These are phyloP conservation scores for Fusarium sp. DNA, from an alignment of 2,329 filamentous ascomycete genomes.

Conservation along the genomic window DNA sequence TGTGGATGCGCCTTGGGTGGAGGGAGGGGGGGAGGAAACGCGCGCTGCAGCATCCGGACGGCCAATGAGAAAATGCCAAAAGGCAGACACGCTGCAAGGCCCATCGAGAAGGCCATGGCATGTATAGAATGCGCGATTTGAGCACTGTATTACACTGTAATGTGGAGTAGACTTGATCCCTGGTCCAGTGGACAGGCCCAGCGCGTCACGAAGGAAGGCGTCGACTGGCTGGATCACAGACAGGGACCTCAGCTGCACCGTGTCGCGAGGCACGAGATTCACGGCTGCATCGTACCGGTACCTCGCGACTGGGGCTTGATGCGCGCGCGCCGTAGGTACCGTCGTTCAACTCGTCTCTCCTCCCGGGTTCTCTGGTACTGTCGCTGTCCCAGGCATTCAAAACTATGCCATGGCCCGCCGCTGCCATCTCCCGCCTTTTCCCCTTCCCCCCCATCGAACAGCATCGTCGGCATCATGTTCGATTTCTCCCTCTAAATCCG, in stretches of 20 bases:
- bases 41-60: constrained; percentile 31
- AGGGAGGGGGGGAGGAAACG: constrained; percentile 33
- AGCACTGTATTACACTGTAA: constrained; percentile 33
- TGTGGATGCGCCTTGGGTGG: constrained; percentile 27
- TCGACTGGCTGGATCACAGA: constrained; percentile 28
- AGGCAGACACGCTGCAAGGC: constrained; percentile 41
- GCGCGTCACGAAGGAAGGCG: background rate
- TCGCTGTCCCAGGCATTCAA: constrained; percentile 47
- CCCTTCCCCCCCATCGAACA: constrained; percentile 63
- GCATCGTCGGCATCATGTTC: constrained; percentile 65
- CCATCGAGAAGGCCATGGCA: constrained; percentile 33
- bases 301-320: constrained; percentile 9
- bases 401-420: constrained; percentile 52
- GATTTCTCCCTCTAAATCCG: constrained; percentile 63
- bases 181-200: constrained; percentile 20
- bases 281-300: constrained; percentile 29
- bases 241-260: constrained; percentile 28
- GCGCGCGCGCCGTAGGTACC: constrained; percentile 38
- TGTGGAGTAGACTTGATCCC: constrained; percentile 20
- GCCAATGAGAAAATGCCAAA: constrained; percentile 43
- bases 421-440: constrained; percentile 48
- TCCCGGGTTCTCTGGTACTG: constrained; percentile 38
- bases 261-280: background rate
- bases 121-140: constrained; percentile 28
- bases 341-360: constrained; percentile 32